phyloP scores from a whole-genome alignment of 805 yeast genomes.

The Tetrapisispora arboricola region DNA sequence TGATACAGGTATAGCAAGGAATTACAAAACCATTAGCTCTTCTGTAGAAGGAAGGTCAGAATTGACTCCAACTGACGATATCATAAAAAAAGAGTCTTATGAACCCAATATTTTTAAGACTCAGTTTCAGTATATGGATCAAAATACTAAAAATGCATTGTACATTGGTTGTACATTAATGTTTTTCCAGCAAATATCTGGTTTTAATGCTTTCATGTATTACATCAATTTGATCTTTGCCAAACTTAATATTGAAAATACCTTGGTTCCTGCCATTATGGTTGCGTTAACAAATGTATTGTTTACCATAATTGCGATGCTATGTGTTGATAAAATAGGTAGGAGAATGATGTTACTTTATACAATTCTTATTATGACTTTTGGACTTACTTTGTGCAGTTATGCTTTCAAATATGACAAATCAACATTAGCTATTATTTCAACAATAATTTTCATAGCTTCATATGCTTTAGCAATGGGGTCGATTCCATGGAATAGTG shows the following conservation, averaged over 20 bases:
- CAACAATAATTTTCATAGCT: slow-evolving; percentile 32
- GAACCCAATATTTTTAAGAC: not conserved
- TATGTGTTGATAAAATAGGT: slow-evolving; percentile 42
- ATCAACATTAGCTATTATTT: slow-evolving; percentile 17
- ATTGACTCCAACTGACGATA: not conserved
- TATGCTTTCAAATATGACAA: slow-evolving; percentile 20
- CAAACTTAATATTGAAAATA: slow-evolving; percentile 29
- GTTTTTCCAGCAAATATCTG: slow-evolving; percentile 51
- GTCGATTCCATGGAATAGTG: slow-evolving; percentile 37
- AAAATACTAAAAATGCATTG: slow-evolving; percentile 30
- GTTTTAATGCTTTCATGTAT: slow-evolving; percentile 54
- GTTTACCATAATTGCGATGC: slow-evolving; percentile 45
- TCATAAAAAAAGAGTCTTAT: no score
- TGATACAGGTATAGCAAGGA: not conserved
- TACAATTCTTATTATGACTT: slow-evolving; percentile 33
- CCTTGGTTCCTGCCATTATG: slow-evolving; percentile 45
- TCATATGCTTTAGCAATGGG: slow-evolving; percentile 37
- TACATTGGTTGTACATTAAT: slow-evolving; percentile 42
- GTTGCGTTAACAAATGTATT: slow-evolving; percentile 46
- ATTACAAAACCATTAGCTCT: not conserved
- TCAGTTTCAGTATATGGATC: not conserved
- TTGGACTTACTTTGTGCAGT: slow-evolving; percentile 28
- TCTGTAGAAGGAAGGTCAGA: not conserved
- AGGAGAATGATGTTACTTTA: slow-evolving; percentile 34
- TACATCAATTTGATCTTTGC: slow-evolving; percentile 49